Evolutionary conservation across 108 stramenopile genomes (phyloP).

Genomic region (Pseudonitzschia multistriata): DNA sequence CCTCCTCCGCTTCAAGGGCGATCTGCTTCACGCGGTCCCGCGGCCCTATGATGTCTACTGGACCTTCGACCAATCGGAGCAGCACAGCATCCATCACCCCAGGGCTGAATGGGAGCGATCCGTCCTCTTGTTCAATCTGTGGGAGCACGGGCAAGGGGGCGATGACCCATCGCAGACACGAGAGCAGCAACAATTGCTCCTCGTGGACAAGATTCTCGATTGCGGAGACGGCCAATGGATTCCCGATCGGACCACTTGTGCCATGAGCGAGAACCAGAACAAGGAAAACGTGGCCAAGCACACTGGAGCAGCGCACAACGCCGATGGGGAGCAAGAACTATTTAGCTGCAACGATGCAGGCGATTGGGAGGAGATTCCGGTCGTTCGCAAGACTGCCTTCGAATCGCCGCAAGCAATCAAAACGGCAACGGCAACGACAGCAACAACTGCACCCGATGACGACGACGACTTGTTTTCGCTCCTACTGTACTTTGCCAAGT

Average conservation of each 20-base stretch:
- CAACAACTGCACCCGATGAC: too few relatives aligned
- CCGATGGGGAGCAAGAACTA: too few relatives aligned
- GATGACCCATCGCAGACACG: too few relatives aligned
- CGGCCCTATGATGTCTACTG: constrained; percentile 56
- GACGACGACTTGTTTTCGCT: too few relatives aligned
- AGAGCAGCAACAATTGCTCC: neutral
- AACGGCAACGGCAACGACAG: too few relatives aligned
- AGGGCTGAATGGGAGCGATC: constrained; percentile 43
- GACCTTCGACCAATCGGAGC: constrained; percentile 25
- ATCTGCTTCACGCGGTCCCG: constrained; percentile 59
- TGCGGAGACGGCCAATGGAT: neutral
- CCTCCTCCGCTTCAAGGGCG: constrained; percentile 57
- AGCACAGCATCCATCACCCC: constrained; percentile 25
- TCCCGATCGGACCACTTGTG: neutral
- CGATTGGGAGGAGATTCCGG: neutral
- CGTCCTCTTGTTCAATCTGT: constrained; percentile 64
- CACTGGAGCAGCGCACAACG: neutral
- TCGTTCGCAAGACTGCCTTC: neutral
- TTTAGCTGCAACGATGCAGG: too few relatives aligned
- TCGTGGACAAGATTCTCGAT: neutral
- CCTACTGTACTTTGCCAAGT: neutral
- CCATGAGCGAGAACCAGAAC: neutral
- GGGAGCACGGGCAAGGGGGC: constrained; percentile 35
- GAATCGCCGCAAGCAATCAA: neutral
- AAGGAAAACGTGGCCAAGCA: neutral